Percentiles rank a stretch among this genome's conserved stretches.
phyloP scores from a whole-genome alignment of 2,329 filamentous ascomycete species.

The Arthrobotrys entomopaga region DNA sequence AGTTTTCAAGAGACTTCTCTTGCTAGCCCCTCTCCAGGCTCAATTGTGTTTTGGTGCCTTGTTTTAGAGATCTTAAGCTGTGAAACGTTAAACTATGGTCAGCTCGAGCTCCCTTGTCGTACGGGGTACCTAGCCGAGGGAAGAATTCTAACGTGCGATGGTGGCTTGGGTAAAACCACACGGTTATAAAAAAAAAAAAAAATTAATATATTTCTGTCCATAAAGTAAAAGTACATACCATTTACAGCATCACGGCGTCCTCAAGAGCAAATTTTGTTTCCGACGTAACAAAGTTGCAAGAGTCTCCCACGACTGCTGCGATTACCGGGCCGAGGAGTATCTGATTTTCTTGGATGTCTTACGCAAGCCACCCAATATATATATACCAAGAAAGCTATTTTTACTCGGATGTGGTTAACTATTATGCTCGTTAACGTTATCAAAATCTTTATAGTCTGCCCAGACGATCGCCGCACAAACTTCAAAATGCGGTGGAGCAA shows the following conservation, averaged over 20 bases:
- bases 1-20: no score
- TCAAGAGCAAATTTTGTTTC: constrained; percentile 35
- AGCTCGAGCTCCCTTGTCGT: no score
- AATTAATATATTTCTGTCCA: no score
- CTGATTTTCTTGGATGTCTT: constrained; percentile 28
- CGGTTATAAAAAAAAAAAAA: no score
- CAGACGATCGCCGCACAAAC: constrained; percentile 34
- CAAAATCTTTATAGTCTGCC: background rate
- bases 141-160: no score
- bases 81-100: no score
- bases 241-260: constrained; percentile 1
- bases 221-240: no score
- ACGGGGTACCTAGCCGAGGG: no score
- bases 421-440: background rate
- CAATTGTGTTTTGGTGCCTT: no score
- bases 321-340: background rate
- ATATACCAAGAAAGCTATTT: constrained; percentile 28
- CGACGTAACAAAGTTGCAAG: constrained; percentile 1
- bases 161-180: no score
- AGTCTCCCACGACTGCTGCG: background rate
- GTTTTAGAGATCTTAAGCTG: no score
- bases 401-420: constrained; percentile 26
- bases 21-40: no score
- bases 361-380: background rate
- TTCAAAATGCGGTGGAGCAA: constrained; percentile 33